Evolutionary conservation across 2,329 filamentous ascomycete species (phyloP).

Genomic region (Penicillium sp.): DNA sequence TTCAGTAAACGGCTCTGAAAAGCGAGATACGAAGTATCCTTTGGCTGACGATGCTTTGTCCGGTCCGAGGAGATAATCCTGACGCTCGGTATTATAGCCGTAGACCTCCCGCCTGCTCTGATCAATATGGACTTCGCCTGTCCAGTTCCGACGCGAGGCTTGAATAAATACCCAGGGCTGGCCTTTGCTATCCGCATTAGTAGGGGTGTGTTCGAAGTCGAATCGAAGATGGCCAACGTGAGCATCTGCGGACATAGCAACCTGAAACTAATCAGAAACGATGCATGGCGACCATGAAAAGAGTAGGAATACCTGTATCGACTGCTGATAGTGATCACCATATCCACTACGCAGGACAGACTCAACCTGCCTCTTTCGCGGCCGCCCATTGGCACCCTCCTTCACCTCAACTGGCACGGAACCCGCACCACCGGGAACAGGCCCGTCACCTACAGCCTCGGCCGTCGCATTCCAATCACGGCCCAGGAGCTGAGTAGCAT

Average conservation of each 20-base stretch:
- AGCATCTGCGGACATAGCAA: constrained; percentile 42
- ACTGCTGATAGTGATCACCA: neutral
- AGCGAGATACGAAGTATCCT: constrained; percentile 48
- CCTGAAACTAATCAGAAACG: constrained; percentile 2
- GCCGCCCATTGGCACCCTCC: constrained; percentile 43
- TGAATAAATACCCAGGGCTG: constrained; percentile 44
- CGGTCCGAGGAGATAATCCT: constrained; percentile 47
- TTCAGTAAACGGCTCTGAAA: constrained; percentile 42
- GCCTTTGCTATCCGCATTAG: neutral
- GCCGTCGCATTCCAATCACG: constrained; percentile 38
- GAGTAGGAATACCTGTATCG: constrained; percentile 9
- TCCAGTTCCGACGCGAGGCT: constrained; percentile 47
- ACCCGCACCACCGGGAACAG: constrained; percentile 42
- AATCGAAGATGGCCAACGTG: constrained; percentile 44
- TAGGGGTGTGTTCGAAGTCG: constrained; percentile 30
- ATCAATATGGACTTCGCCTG: constrained; percentile 43
- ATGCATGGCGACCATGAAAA: neutral
- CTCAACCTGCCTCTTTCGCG: constrained; percentile 23
- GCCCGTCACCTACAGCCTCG: constrained; percentile 27
- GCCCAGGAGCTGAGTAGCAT: constrained; percentile 34
- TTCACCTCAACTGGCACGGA: constrained; percentile 34
- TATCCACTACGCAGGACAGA: neutral
- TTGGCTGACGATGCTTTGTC: constrained; percentile 41
- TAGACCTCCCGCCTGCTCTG: constrained; percentile 36
- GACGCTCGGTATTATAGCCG: constrained; percentile 46